Base-by-base conservation (phyloP, 148 eudicot genomes). In the Chenopodium album region DNA sequence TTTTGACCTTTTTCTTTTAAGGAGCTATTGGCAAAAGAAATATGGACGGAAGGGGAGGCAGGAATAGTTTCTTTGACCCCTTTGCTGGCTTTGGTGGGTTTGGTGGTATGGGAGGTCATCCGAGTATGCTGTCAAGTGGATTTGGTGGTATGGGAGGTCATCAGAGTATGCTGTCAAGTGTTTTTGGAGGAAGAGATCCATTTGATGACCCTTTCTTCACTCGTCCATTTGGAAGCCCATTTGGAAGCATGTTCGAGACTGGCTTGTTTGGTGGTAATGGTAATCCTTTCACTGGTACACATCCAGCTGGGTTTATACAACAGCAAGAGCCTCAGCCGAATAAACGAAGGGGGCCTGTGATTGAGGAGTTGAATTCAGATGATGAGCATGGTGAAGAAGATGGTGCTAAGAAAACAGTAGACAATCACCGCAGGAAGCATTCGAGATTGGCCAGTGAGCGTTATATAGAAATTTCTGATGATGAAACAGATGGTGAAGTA, bases 181-280 rank as follows among this genome's bases (percentile, higher is more conserved):
- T 95, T 76, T 92, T 95, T 69, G 99, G 98, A 64, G 98, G 92
- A 73, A 91, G 92, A 77, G 91, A 92, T 86, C 99, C 99, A 10
- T 95, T 93, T 87, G 97, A 92, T 83, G 97, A 93, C 70, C 97
- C 98, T 85, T 93, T 95, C 86, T 93, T 92, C 81, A 86, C 85
- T 22, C 88, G 86, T 59, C 98, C 87, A 7, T 85, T 85, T 37
- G 85, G 83, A 69, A 80, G 77, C 71, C n/a, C 62, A 29, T 86
- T 88, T 81, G 92, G 92, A 62, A 83, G 89, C 71, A 83, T 90
- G 88, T 86, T 94, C 73, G 89, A 79, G 79, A 79, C 96, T n/a
- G 80, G 86, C 81, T 50, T 80, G 11, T 92, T 93, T 84, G 92
- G 91, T 50, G 80, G 83, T 68, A 78, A 41, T 65, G 88, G 66